Percentiles rank a stretch among this genome's conserved stretches.
Evolutionary conservation across 139 green algal genomes (phyloP).

Genomic region (Chlamydomonas urium): DNA sequence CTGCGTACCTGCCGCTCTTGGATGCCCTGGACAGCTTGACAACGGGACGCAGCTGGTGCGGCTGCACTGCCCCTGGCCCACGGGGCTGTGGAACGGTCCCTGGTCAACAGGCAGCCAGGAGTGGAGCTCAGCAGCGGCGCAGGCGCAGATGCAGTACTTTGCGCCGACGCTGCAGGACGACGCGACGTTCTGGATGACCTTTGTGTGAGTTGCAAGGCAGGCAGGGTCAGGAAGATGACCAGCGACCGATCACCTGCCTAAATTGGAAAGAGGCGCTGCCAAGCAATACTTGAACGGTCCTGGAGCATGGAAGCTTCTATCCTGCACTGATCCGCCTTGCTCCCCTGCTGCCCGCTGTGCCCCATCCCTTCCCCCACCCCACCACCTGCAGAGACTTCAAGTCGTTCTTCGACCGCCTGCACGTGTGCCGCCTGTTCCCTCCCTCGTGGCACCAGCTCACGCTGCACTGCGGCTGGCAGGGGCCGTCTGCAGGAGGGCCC

Average conservation of each 20-base stretch:
- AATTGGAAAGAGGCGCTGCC: too few relatives aligned
- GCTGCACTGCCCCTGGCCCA: slow-evolving; percentile 45
- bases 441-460: slow-evolving; percentile 56
- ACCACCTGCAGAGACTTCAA: slow-evolving; percentile 43
- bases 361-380: too few relatives aligned
- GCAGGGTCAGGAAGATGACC: neutral
- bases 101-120: slow-evolving; percentile 30
- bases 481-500: slow-evolving; percentile 41
- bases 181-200: slow-evolving; percentile 45
- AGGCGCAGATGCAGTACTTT: slow-evolving; percentile 10
- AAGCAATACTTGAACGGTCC: too few relatives aligned
- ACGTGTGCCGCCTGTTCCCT: slow-evolving; percentile 47
- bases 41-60: slow-evolving; percentile 31
- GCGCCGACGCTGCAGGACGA: slow-evolving; percentile 24
- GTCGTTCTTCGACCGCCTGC: slow-evolving; percentile 41
- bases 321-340: too few relatives aligned
- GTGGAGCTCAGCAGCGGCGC: slow-evolving; percentile 16
- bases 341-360: too few relatives aligned
- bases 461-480: slow-evolving; percentile 55
- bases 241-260: too few relatives aligned
- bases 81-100: slow-evolving; percentile 31
- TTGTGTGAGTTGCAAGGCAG: slow-evolving; percentile 8
- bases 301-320: too few relatives aligned
- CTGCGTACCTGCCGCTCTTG: neutral
- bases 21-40: slow-evolving; percentile 9